Percentiles rank a stretch among this genome's conserved stretches.
Evolutionary conservation across 2,329 filamentous ascomycete species (phyloP).

Genomic region (Karstenula rhodostoma): DNA sequence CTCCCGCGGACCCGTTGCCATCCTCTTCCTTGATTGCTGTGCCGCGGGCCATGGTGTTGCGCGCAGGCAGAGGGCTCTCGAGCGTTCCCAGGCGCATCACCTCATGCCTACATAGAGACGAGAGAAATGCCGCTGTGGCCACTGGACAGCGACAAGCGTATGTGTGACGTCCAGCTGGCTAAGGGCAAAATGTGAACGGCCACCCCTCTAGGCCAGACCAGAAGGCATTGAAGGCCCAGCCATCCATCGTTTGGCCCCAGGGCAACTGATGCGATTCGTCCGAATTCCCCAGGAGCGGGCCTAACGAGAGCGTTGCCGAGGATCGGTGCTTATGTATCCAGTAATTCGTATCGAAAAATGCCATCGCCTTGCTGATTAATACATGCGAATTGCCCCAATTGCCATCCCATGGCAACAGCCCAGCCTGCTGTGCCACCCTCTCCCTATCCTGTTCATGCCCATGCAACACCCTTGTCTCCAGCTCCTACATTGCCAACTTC

Average conservation of each 20-base stretch:
- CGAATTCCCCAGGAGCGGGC: neutral
- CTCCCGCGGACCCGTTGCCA: conserved; percentile 26
- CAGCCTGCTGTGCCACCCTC: neutral
- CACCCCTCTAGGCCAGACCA: conserved; percentile 5
- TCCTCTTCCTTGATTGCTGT: conserved; percentile 32
- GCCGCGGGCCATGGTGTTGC: conserved; percentile 43
- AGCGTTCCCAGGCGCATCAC: conserved; percentile 6
- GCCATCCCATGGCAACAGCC: too few relatives aligned
- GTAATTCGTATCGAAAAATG: neutral
- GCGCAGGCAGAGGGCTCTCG: conserved; percentile 18
- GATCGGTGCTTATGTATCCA: neutral
- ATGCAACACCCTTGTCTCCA: too few relatives aligned
- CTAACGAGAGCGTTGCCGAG: neutral
- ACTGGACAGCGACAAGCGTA: conserved; percentile 17
- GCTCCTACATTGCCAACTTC: neutral
- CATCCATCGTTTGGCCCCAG: neutral
- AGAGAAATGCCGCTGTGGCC: conserved; percentile 13
- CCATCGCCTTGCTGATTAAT: neutral
- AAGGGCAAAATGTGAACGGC: conserved; percentile 7
- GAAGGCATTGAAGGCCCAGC: conserved; percentile 4
- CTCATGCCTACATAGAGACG: conserved; percentile 2
- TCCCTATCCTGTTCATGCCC: neutral
- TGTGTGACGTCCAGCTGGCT: conserved; percentile 25
- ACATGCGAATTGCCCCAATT: neutral
- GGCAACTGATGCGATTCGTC: neutral